Evolutionary conservation across 2,329 filamentous ascomycete species (phyloP), one percentile per base, ranked within the genome.

Genomic region (Penicillium sp.): DNA sequence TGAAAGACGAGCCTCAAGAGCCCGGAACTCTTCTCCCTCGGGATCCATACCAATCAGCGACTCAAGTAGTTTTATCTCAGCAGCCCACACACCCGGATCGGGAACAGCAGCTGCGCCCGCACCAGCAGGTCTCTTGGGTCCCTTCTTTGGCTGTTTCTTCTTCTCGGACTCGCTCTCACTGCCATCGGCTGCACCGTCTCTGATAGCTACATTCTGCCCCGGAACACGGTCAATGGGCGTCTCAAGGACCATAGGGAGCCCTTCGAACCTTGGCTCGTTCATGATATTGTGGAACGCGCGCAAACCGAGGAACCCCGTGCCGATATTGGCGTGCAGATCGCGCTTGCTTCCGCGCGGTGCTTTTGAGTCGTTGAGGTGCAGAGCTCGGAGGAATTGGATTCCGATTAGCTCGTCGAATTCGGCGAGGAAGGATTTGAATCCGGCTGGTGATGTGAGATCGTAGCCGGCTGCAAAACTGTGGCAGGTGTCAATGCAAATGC

Each of bases 281-380:
- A 97, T 88, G 57, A 99, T 78, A 69, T 87, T 90, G 76, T 96
- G 90, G 74, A 99, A 99, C 2, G 92, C 89, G 22, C 89, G 84
- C 16, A 99, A 81, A 0, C 94, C 94, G 0, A 99, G 81, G 70
- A 95, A 99, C 1, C 94, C 94, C 0, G 92, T 95, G 26, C 94
- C 94, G 61, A 99, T 97, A 71, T 97, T 97, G 62, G 93, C 92
- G 74, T 99, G 94, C 2, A 97, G 77, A 71, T 99, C 94, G 39
- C 92, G 85, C 62, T 91, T 85, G 35, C 90, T 94, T 40, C 76
- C 81, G 31, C 96, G 80, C 0, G 94, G 93, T 0, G 92, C 91
- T 76, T 97, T 99, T 76, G 89, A 95, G 75, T 99, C 94, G 73
- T 99, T 99, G 40, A 99, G 66, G 73, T 99, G 94, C 54, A 97